Evolutionary conservation across 73 alveolate genomes (phyloP).

Genomic region (Paramecium sexaurelia): DNA sequence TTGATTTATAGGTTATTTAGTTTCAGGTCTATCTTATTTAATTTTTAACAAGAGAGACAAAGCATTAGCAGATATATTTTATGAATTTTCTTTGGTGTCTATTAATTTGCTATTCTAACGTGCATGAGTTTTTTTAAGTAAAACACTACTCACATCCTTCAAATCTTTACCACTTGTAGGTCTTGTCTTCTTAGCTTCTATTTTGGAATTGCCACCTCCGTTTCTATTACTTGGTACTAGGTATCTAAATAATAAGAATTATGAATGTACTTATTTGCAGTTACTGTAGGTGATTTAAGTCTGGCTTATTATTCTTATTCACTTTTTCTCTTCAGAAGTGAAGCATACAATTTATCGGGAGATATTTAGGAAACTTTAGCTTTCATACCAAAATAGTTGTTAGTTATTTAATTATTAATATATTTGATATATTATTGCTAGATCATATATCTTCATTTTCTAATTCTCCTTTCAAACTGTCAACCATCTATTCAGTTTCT

Average conservation of each 20-base stretch:
- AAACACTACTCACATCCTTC: constrained; percentile 30
- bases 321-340: constrained; percentile 10
- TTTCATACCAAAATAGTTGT: neutral
- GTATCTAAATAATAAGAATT: neutral
- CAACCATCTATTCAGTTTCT: neutral
- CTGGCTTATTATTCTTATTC: constrained; percentile 10
- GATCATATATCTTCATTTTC: neutral
- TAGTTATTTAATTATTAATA: neutral
- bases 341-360: constrained; percentile 45
- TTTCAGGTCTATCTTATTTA: constrained; percentile 10
- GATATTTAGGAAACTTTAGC: constrained; percentile 2
- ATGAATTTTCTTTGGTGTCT: constrained; percentile 37
- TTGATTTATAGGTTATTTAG: neutral
- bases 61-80: neutral
- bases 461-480: neutral
- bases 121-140: constrained; percentile 49
- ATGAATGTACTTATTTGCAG: neutral
- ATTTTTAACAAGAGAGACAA: neutral
- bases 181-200: constrained; percentile 37
- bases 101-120: constrained; percentile 55
- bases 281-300: neutral
- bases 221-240: constrained; percentile 1
- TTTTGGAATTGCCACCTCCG: neutral
- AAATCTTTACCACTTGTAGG: constrained; percentile 19
- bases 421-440: neutral